Percentiles rank a stretch among this genome's conserved stretches.
These are phyloP conservation scores for Mortierella sp. DNA, from an alignment of 371 early-diverging fungal species.

Conservation along the genomic window DNA sequence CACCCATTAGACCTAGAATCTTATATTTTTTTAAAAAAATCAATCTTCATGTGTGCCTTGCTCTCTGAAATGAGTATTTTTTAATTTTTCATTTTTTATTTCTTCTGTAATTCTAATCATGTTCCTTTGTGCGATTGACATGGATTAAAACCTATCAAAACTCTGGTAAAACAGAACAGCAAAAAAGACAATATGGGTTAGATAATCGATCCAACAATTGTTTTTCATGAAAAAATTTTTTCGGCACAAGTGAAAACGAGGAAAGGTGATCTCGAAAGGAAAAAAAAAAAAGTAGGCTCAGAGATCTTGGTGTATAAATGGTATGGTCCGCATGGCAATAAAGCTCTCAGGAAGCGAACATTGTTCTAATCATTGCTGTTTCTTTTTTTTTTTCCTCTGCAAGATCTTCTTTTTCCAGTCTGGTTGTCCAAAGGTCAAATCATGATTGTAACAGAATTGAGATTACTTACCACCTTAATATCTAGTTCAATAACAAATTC, in stretches of 20 bases:
- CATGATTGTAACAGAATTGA: not conserved
- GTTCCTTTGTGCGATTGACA: not conserved
- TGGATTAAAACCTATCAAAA: not conserved
- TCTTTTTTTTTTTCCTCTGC: not conserved
- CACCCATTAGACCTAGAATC: no score
- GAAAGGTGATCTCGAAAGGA: not conserved
- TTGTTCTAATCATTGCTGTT: constrained; percentile 51
- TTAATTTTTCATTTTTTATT: not conserved
- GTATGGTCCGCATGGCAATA: constrained; percentile 57
- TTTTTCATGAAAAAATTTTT: constrained; percentile 1
- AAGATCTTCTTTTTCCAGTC: not conserved
- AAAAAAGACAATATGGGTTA: not conserved
- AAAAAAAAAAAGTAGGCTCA: constrained; percentile 23
- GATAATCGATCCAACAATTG: not conserved
- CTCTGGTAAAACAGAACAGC: not conserved
- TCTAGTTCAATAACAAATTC: no score
- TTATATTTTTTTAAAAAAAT: no score
- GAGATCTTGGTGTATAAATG: constrained; percentile 59
- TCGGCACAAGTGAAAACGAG: not conserved
- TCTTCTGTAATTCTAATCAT: not conserved
- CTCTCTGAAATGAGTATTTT: not conserved
- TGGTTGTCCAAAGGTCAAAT: not conserved
- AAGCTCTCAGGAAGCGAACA: constrained; percentile 59
- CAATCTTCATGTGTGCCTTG: no score
- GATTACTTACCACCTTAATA: constrained; percentile 36